A percentile compares a stretch with the other conserved stretches of the same genome.
These are phyloP conservation scores for Coprinopsis sp. DNA, from an alignment of 768 basidiomycete species.

Conservation along the genomic window DNA sequence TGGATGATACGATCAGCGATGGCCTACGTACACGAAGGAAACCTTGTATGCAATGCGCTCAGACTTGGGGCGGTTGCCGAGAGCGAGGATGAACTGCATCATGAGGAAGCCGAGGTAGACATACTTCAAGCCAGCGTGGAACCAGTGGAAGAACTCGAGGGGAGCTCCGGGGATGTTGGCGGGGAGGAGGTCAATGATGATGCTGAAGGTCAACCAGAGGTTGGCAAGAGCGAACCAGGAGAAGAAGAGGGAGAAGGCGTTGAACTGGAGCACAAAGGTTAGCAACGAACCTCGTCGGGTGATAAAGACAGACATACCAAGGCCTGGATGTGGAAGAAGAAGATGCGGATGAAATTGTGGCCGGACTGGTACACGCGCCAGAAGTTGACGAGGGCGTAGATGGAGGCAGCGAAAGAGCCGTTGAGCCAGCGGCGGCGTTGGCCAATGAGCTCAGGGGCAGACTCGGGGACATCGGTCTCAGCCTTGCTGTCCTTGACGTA, in stretches of 20 bases:
- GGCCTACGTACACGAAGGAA: constrained; percentile 57
- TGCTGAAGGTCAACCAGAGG: constrained; percentile 90
- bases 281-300: neutral
- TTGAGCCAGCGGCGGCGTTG: constrained; percentile 97
- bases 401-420: constrained; percentile 81
- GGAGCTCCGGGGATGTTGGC: constrained; percentile 7
- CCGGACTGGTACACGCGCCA: constrained; percentile 82
- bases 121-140: constrained; percentile 54
- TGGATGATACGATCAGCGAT: constrained; percentile 14
- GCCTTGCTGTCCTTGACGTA: constrained; percentile 94
- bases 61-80: constrained; percentile 83
- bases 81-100: constrained; percentile 60
- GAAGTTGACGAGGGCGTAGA: constrained; percentile 94
- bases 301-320: constrained; percentile 49
- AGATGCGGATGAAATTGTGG: constrained; percentile 88
- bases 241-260: constrained; percentile 79
- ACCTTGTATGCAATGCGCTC: constrained; percentile 67
- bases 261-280: constrained; percentile 50
- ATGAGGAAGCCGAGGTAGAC: constrained; percentile 80
- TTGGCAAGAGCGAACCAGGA: constrained; percentile 93
- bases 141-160: constrained; percentile 4
- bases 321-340: constrained; percentile 94
- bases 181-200: constrained; percentile 87
- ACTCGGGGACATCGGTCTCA: constrained; percentile 94
- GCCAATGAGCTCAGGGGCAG: constrained; percentile 87